phyloP scores from a whole-genome alignment of 139 green algal genomes.

The Micromonas commoda region DNA sequence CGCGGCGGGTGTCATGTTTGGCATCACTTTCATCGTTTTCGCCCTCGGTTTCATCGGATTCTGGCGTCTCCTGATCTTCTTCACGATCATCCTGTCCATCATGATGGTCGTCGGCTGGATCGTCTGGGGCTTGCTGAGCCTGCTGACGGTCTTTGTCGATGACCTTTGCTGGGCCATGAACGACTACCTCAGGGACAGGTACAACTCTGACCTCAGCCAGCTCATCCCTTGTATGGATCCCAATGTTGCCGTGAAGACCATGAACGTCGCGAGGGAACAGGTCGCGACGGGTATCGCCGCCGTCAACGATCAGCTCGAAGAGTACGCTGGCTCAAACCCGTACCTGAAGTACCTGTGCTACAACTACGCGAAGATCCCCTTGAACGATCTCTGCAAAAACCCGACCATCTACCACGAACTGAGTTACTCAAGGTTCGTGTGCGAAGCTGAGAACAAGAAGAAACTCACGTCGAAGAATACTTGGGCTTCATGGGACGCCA shows the following conservation, averaged over 20 bases:
- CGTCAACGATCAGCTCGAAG: not conserved
- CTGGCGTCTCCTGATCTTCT: constrained; percentile 12
- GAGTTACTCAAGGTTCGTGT: not conserved
- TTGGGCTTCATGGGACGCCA: too few relatives aligned
- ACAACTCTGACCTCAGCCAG: not conserved
- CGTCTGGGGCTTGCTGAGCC: not conserved
- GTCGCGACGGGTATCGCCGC: not conserved
- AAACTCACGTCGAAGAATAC: not conserved
- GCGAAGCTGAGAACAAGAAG: not conserved
- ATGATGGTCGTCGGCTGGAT: constrained; percentile 14
- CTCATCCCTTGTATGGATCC: constrained; percentile 4
- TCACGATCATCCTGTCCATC: not conserved
- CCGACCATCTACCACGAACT: not conserved
- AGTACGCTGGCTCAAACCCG: not conserved
- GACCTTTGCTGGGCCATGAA: not conserved
- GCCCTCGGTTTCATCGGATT: not conserved
- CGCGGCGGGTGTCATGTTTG: not conserved
- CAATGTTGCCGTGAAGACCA: not conserved
- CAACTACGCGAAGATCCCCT: not conserved
- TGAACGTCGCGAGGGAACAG: not conserved
- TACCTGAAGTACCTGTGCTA: constrained; percentile 11
- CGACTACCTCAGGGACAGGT: not conserved
- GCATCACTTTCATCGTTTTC: not conserved
- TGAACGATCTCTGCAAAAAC: not conserved
- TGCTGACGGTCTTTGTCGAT: not conserved